Base-by-base conservation (phyloP, 2,329 filamentous ascomycete genomes). In the Penicillium sp. region DNA sequence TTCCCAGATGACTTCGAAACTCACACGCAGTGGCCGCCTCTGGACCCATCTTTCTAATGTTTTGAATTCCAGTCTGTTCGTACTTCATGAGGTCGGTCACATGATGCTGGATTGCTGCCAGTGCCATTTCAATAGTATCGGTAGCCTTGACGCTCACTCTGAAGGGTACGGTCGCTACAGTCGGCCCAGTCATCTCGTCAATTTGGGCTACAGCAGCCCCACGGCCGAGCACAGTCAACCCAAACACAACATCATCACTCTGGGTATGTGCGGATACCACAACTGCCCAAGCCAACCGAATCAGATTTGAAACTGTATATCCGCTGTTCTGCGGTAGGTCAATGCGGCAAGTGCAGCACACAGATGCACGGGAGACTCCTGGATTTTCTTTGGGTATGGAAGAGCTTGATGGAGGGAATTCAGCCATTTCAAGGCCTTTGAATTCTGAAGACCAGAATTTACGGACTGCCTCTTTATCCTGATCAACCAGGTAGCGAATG, bases 121-220 rank as follows among this genome's bases (percentile, higher is more conserved):
- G 24, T 11, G 31, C 44, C 19, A 43, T 19, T 35, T 51, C 26
- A 9, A 58, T 27, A 1, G 48, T 48, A 3, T 35, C 5, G 1
- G 48, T 19, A 7, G 21, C 8, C 2, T 22, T 39, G 14, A 74
- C 57, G 29, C 60, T 64, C 10, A 75, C 52, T 4, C 75, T 66
- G 14, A 75, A 66, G 1, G 76, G 76, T 3, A 75, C 70, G 6
- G 75, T 76, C 5, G 75, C 68, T 16, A 79, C 70, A 0, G 75
- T 73, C 6, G 76, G 72, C 7, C 75, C 76, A 33, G 75, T 63
- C 31, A 79, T 75, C 39, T 70, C 63, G 44, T 73, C 70, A 13
- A 78, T 71, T 2, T 69, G 74, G 16, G 63, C 48, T 26, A 78
- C 66, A 16, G 71, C 65, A 11, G 72, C 70, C 27, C 75, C 71